Percentiles rank a stretch among this genome's conserved stretches.
phyloP scores from a whole-genome alignment of 805 yeast genomes.

The Suhomyces kilbournensis region DNA sequence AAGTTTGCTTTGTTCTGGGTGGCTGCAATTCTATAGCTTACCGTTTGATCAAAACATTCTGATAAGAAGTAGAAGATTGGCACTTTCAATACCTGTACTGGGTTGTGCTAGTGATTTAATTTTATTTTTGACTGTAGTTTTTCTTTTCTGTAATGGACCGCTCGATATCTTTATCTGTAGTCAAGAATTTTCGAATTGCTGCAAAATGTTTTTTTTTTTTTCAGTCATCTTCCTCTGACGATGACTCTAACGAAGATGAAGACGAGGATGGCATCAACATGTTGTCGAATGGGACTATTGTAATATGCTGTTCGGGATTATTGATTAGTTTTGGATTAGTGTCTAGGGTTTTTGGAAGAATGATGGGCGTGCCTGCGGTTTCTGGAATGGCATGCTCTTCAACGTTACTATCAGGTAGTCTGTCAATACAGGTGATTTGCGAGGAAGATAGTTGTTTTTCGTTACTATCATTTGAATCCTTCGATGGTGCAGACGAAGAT shows the following conservation, averaged over 20 bases:
- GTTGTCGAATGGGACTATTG: constrained; percentile 7
- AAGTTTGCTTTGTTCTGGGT: constrained; percentile 15
- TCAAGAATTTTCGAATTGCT: background rate
- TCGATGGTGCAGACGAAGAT: constrained; percentile 14
- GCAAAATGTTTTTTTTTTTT: background rate
- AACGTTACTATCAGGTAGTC: background rate
- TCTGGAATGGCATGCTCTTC: background rate
- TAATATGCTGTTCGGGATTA: background rate
- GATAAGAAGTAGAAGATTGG: background rate
- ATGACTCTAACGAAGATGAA: constrained; percentile 10
- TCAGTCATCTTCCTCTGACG: background rate
- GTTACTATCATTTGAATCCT: constrained; percentile 6
- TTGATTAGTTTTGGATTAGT: background rate
- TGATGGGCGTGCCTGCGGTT: background rate
- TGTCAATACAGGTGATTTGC: constrained; percentile 3
- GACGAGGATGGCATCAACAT: constrained; percentile 11
- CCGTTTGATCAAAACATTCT: constrained; percentile 8
- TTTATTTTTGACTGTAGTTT: background rate
- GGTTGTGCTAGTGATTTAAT: background rate
- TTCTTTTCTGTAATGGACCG: background rate
- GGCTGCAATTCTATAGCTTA: constrained; percentile 19
- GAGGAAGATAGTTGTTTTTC: constrained; percentile 8
- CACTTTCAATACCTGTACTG: constrained; percentile 4
- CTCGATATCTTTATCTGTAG: background rate
- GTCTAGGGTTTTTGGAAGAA: background rate